Conservation (phyloP, 2,329 filamentous ascomycete genomes). For the Pseudocercospora eumusae region DNA sequence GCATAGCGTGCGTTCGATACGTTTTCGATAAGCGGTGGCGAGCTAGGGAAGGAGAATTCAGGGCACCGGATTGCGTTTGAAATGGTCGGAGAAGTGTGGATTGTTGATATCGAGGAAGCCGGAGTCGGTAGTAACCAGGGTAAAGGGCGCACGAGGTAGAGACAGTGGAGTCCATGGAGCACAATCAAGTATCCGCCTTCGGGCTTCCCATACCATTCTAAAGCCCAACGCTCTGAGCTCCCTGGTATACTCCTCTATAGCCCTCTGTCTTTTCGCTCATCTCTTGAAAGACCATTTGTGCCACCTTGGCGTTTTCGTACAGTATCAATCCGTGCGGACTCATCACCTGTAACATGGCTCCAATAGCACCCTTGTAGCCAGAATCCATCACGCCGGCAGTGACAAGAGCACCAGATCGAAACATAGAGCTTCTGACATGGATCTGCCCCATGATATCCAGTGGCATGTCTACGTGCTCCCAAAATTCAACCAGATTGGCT, state of each 20-base stretch:
- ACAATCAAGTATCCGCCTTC: neutral
- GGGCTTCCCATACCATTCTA: neutral
- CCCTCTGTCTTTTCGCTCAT: conserved; percentile 41
- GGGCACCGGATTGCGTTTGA: neutral
- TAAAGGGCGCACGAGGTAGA: neutral
- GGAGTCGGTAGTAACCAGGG: neutral
- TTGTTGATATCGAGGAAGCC: neutral
- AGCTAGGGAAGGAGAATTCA: neutral
- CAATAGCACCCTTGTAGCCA: conserved; percentile 47
- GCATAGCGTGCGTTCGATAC: neutral
- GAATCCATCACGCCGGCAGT: conserved; percentile 47
- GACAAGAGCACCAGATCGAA: conserved; percentile 43
- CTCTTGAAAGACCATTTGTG: conserved; percentile 46
- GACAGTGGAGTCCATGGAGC: neutral
- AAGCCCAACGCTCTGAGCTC: conserved; percentile 7
- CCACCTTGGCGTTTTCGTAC: conserved; percentile 42
- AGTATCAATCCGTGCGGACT: conserved; percentile 39
- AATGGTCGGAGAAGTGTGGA: neutral
- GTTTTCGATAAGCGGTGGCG: neutral
- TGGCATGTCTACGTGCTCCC: conserved; percentile 45
- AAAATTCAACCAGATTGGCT: conserved; percentile 46
- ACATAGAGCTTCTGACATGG: conserved; percentile 45
- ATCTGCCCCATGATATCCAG: conserved; percentile 45
- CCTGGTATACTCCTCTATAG: conserved; percentile 46
- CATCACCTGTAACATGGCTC: conserved; percentile 42